Evolutionary conservation across 768 basidiomycete genomes (phyloP).

Genomic region (Calocybe cyanea): DNA sequence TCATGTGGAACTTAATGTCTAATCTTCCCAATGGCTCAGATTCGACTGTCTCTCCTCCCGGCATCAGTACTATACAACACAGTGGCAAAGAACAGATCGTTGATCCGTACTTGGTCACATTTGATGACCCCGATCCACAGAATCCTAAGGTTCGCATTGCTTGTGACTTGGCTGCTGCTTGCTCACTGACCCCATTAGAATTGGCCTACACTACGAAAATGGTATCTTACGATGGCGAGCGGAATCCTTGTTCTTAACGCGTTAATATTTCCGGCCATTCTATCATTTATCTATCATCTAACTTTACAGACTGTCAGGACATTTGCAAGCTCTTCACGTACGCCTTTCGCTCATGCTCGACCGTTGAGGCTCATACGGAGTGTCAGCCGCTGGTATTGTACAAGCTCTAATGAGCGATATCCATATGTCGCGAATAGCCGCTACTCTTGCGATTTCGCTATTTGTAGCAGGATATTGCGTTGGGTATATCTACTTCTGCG

Average conservation of each 20-base stretch:
- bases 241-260: constrained; percentile 53
- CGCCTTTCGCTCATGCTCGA: constrained; percentile 6
- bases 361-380: background rate
- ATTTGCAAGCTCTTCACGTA: constrained; percentile 58
- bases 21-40: constrained; percentile 3
- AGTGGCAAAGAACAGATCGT: constrained; percentile 7
- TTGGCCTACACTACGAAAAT: constrained; percentile 41
- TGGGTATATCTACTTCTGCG: constrained; percentile 30
- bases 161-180: background rate
- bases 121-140: constrained; percentile 35
- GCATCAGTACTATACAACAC: constrained; percentile 2
- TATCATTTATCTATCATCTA: constrained; percentile 1
- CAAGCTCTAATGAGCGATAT: constrained; percentile 42
- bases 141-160: constrained; percentile 41
- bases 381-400: constrained; percentile 43
- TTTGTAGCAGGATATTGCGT: constrained; percentile 70
- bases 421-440: constrained; percentile 46
- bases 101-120: constrained; percentile 32
- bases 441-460: constrained; percentile 52
- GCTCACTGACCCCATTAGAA: constrained; percentile 30
- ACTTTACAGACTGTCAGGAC: constrained; percentile 34
- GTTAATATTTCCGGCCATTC: constrained; percentile 21
- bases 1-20: constrained; percentile 4
- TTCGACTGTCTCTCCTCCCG: constrained; percentile 2
- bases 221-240: constrained; percentile 42